Base-by-base conservation (phyloP, 306 rosid species). In the Styphnolobium japonicum region DNA sequence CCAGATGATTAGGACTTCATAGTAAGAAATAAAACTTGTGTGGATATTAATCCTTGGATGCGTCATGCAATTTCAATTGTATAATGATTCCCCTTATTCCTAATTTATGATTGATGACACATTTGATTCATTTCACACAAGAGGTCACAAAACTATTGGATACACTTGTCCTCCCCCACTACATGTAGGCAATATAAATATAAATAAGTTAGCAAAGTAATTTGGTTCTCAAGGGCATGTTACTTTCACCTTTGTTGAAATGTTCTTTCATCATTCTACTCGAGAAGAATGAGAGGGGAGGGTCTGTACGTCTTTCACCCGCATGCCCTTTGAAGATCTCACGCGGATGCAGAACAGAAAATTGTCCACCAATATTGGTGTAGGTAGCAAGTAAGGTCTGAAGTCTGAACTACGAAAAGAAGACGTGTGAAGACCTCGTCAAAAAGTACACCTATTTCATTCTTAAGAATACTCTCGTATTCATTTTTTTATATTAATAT, bases 101-200 rank as follows among this genome's bases (percentile, higher is more conserved):
- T 37, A 25, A 53, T 27, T 55, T 70, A 77, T 73, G 52, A 69
- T 73, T 75, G 46, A 77, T 71, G 80, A 61, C 82, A 56, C 65
- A 8, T 73, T 40, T 60, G 87, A 89, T 86, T 87, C 90, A 23
- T 85, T 89, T 89, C 87, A 68, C 88, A 89, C 83, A 11, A 72
- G 9, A 19, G 4, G 11, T 7, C 42, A 57, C 45, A 45, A 60
- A 19, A 49, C 73, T 31, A 69, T 64, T 77, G 58, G 76, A 60
- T 25, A 27, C 45, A 66, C 60, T 33, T 82, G 48, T 42, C 56
- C 53, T 27, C 43, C 79, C 5, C 61, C 68, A 5, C 58, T 61
- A 40, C 27, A 34, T 23, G 12, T 62, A 72, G 2, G 34, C 11
- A 37, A 53, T 0, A 6, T 70, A n/a, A n/a, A 12, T 7, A 15